A percentile compares a stretch with the other conserved stretches of the same genome.
Evolutionary conservation across 257 asterid species (phyloP).

Genomic region (Voacanga thouarsii): DNA sequence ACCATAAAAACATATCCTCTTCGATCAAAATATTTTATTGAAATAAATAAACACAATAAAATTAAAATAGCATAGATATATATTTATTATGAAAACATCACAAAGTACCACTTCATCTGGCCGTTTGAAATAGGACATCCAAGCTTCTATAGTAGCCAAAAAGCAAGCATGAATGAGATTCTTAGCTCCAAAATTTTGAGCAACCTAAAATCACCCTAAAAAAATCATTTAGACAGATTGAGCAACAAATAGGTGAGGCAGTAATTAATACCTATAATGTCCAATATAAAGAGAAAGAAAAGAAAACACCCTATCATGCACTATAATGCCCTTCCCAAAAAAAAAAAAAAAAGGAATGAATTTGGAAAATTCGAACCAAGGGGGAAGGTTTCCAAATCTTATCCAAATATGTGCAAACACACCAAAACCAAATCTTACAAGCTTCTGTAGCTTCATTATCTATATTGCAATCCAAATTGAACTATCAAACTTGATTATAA

Average conservation of each 20-base stretch:
- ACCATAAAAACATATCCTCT: neutral
- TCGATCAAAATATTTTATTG: neutral
- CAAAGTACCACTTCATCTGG: neutral
- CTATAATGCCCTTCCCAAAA: too few relatives aligned
- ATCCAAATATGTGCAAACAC: too few relatives aligned
- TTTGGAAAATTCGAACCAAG: too few relatives aligned
- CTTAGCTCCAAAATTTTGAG: neutral
- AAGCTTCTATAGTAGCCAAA: neutral
- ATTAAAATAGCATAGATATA: neutral
- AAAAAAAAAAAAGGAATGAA: too few relatives aligned
- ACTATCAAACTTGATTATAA: too few relatives aligned
- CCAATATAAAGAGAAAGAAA: too few relatives aligned
- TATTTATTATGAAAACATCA: neutral
- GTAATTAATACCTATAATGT: too few relatives aligned
- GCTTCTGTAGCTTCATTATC: too few relatives aligned
- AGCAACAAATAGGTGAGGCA: neutral
- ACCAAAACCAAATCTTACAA: too few relatives aligned
- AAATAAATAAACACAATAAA: neutral
- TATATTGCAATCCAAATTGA: too few relatives aligned
- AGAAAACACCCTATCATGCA: too few relatives aligned
- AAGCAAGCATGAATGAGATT: neutral
- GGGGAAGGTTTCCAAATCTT: too few relatives aligned
- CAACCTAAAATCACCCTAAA: neutral
- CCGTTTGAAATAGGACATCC: neutral
- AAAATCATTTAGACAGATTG: neutral